Conservation (phyloP, 2,329 filamentous ascomycete species). For the Aspergillus sp. region DNA sequence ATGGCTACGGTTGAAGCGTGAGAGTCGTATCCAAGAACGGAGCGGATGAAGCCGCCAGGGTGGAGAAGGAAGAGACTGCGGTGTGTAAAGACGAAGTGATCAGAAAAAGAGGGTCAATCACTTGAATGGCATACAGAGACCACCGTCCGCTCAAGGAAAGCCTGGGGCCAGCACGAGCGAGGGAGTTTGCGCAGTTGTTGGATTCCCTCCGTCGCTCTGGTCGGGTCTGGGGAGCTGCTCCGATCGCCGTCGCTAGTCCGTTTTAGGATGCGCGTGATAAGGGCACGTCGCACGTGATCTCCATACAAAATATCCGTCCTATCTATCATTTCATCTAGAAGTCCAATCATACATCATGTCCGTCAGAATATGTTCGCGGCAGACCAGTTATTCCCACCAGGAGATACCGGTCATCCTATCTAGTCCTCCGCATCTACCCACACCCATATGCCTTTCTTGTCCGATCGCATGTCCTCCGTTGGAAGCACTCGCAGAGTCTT, state of each 20-base stretch:
- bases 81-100: not conserved
- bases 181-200: slow-evolving; percentile 5
- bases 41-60: slow-evolving; percentile 1
- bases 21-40: not conserved
- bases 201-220: slow-evolving; percentile 1
- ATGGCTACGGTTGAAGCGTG: slow-evolving; percentile 26
- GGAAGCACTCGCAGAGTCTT: slow-evolving; percentile 80
- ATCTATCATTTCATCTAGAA: not conserved
- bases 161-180: not conserved
- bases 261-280: slow-evolving; percentile 20
- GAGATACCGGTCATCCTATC: not conserved
- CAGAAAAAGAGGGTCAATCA: not conserved
- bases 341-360: not conserved
- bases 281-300: slow-evolving; percentile 20
- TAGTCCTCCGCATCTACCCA: slow-evolving; percentile 45
- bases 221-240: slow-evolving; percentile 17
- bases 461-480: slow-evolving; percentile 64
- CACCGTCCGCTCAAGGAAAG: not conserved
- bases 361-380: not conserved
- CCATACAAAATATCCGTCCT: not conserved
- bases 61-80: not conserved
- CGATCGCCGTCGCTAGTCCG: slow-evolving; percentile 22
- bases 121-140: not conserved
- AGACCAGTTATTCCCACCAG: not conserved
- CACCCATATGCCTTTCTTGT: slow-evolving; percentile 52